Percentiles rank a stretch among this genome's conserved stretches.
These are phyloP conservation scores for Skeletonema marinoi DNA, from an alignment of 108 stramenopile species.

Conservation along the genomic window DNA sequence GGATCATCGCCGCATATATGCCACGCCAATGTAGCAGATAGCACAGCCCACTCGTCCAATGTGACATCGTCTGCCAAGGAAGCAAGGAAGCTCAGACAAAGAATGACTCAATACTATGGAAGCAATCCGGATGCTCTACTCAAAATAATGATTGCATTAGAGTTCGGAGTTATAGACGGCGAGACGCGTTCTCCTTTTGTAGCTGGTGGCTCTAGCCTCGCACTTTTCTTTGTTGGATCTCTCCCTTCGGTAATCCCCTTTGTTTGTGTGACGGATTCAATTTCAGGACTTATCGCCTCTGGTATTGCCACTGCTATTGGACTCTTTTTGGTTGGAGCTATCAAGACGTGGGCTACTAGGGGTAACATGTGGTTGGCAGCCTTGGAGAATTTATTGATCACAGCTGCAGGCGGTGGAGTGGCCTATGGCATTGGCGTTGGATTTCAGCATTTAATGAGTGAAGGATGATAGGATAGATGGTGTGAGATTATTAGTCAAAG, in stretches of 20 bases:
- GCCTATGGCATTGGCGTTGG: constrained; percentile 67
- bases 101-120: constrained; percentile 50
- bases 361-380: constrained; percentile 60
- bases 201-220: constrained; percentile 57
- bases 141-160: constrained; percentile 76
- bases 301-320: constrained; percentile 44
- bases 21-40: background rate
- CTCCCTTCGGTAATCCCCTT: constrained; percentile 75
- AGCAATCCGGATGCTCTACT: constrained; percentile 65
- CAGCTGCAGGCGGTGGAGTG: constrained; percentile 66
- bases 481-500: too few relatives aligned
- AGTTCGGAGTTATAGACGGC: constrained; percentile 78
- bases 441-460: constrained; percentile 53
- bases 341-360: constrained; percentile 79
- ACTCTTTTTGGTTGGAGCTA: constrained; percentile 63
- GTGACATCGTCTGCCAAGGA: constrained; percentile 21
- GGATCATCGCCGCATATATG: constrained; percentile 11
- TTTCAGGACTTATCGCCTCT: constrained; percentile 50
- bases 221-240: constrained; percentile 62
- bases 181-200: constrained; percentile 62
- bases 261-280: constrained; percentile 41
- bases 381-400: constrained; percentile 73
- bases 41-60: background rate
- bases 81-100: constrained; percentile 36
- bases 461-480: too few relatives aligned